Base-by-base conservation (phyloP, 108 stramenopile species). In the Parietichytrium sp. region DNA sequence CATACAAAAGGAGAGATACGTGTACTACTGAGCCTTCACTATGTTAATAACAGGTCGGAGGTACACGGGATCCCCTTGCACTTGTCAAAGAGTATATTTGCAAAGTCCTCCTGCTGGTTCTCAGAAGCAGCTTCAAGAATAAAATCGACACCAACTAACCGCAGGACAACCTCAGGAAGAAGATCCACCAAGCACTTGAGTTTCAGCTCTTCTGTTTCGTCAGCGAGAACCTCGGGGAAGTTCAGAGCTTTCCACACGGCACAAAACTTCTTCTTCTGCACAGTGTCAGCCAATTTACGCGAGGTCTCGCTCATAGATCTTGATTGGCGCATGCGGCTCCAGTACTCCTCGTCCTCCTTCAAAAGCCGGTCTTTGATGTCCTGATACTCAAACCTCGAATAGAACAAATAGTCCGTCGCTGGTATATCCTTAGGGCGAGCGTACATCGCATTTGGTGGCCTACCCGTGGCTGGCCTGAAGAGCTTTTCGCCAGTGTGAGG, bases 41-140 rank as follows among this genome's bases (percentile, higher is more conserved):
- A n/a, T n/a, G 61, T 45, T 12, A 72, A 2, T 16, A 72, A 25
- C 16, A 72, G 61, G 33, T 72, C 61, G 45, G 61, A 72, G 13
- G 61, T 72, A 42, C 61, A 72, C 10, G 61, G 61, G 20, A 72
- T 72, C 2, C 61, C 61, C 61, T 27, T 72, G 8, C 38, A 72
- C 6, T 33, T n/a, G 45, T 42, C 38, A 33, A 72, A 45, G 29
- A 72, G 61, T 16, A 72, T 45, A 45, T 6, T 0, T n/a, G 20
- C 0, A 72, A 72, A 72, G 10, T 72, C 61, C 10, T 31, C n/a
- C 42, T 72, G 20, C 10, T 72, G 38, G 42, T n/a, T 16, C 38
- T 36, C 18, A 27, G 61, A 36, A 10, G 61, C 61, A 25, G 33
- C 61, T n/a, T n/a, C n/a, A 15, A 72, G 6, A 6, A 72, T 38